Percentiles rank a stretch among this genome's conserved stretches.
phyloP scores from a whole-genome alignment of 129 eudicot genomes.

The Tagetes erecta region DNA sequence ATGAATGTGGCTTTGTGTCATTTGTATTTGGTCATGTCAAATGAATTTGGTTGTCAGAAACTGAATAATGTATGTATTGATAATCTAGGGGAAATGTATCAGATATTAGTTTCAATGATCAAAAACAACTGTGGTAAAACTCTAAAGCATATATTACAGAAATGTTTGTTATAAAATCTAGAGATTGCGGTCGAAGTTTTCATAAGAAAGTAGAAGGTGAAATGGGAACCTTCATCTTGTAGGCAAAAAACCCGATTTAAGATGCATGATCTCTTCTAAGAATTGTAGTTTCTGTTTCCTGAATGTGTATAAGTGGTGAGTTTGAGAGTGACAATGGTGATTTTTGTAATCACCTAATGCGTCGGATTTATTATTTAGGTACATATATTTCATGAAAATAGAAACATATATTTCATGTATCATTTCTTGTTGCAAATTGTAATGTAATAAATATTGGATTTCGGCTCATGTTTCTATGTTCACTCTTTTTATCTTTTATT shows the following conservation, averaged over 20 bases:
- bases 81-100: neutral
- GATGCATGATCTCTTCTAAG: neutral
- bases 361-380: neutral
- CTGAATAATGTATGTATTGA: neutral
- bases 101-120: neutral
- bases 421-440: neutral
- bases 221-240: conserved; percentile 8
- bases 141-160: neutral
- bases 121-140: neutral
- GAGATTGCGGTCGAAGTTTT: neutral
- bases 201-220: neutral
- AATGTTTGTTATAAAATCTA: neutral
- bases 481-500: neutral
- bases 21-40: neutral
- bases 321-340: neutral
- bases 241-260: neutral
- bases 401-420: neutral
- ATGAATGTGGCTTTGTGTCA: neutral
- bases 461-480: neutral
- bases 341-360: neutral
- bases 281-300: neutral
- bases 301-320: neutral
- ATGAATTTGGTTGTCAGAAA: neutral
- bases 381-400: neutral
- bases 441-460: neutral